phyloP scores from a whole-genome alignment of 192 early-diverging fungal genomes.

The Dispira parvispora region DNA sequence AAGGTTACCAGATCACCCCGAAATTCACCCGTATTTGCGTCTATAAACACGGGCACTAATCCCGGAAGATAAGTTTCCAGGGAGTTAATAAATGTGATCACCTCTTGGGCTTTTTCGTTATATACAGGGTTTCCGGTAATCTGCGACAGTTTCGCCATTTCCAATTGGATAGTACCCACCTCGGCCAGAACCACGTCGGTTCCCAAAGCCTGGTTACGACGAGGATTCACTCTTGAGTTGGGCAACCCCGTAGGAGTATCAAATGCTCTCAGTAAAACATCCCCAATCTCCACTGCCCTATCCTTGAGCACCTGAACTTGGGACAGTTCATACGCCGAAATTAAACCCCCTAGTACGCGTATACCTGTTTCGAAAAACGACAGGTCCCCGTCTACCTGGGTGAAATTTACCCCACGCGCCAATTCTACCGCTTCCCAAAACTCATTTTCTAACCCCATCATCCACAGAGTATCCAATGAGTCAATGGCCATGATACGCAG shows the following conservation, averaged over 20 bases:
- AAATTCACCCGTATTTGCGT: constrained; percentile 30
- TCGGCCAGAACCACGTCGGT: constrained; percentile 39
- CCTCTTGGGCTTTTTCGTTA: constrained; percentile 19
- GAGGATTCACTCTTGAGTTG: constrained; percentile 36
- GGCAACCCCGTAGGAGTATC: constrained; percentile 50
- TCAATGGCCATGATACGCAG: constrained; percentile 55
- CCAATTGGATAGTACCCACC: constrained; percentile 69
- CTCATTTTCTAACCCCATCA: constrained; percentile 62
- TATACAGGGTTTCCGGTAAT: constrained; percentile 61
- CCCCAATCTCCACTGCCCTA: constrained; percentile 60
- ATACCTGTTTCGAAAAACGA: constrained; percentile 76
- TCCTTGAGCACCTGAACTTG: constrained; percentile 44
- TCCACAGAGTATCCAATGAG: constrained; percentile 60
- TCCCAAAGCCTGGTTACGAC: constrained; percentile 20
- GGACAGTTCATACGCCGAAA: constrained; percentile 63
- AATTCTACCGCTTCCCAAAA: constrained; percentile 48
- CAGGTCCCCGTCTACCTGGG: constrained; percentile 25
- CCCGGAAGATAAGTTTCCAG: background rate
- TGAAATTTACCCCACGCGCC: constrained; percentile 44
- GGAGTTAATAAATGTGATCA: constrained; percentile 13
- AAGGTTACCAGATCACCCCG: constrained; percentile 42
- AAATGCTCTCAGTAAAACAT: constrained; percentile 54
- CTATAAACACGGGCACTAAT: background rate
- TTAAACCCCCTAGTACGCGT: constrained; percentile 65
- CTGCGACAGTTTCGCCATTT: constrained; percentile 67